Evolutionary conservation across 371 early-diverging fungal genomes (phyloP).

Genomic region (Saksenaea oblongispora): DNA sequence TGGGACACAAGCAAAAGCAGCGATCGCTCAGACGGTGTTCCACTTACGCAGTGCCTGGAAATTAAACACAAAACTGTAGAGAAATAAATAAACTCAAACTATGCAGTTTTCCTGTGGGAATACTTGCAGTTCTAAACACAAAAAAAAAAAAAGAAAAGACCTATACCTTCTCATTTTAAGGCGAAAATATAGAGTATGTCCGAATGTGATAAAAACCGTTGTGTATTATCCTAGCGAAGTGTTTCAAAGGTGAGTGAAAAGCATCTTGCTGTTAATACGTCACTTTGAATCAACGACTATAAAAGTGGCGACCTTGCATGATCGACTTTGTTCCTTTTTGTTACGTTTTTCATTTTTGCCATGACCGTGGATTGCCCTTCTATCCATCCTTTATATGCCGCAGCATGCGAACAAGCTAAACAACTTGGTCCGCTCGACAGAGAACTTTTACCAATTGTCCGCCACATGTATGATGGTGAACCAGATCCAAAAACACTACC

Average conservation of each 20-base stretch:
- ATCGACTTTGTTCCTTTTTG: neutral
- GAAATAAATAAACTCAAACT: neutral
- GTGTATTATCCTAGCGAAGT: no score
- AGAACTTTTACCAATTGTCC: neutral
- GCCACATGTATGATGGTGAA: neutral
- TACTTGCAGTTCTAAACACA: no score
- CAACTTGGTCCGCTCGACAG: neutral
- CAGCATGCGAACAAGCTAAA: slow-evolving; percentile 3
- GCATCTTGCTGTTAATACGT: no score
- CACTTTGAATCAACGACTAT: no score
- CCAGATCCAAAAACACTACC: neutral
- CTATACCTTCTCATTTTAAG: no score
- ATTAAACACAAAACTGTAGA: neutral
- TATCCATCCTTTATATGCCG: slow-evolving; percentile 6
- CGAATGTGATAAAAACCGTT: no score
- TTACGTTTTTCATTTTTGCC: neutral
- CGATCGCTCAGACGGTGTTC: slow-evolving; percentile 23
- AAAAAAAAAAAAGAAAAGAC: no score
- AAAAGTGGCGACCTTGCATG: neutral
- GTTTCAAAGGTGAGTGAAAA: no score
- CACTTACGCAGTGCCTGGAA: slow-evolving; percentile 19
- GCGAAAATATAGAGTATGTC: no score
- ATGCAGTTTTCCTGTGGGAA: no score
- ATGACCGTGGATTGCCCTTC: neutral
- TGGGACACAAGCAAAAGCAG: slow-evolving; percentile 13